Evolutionary conservation across 2,329 filamentous ascomycete species (phyloP), one percentile per base, ranked within the genome.

Genomic region (Alternaria postmessia): DNA sequence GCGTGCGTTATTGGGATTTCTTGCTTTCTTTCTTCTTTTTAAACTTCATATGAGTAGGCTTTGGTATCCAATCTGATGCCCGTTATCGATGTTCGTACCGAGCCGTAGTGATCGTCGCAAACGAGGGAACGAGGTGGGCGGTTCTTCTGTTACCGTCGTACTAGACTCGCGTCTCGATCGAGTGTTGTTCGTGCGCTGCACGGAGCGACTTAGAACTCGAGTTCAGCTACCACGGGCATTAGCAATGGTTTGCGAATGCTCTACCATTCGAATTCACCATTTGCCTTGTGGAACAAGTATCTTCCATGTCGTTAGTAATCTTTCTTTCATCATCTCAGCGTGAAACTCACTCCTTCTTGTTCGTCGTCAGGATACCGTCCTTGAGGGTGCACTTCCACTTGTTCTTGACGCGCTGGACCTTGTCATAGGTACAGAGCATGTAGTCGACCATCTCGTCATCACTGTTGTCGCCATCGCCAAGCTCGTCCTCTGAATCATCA

Each of bases 391-490:
- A 99, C 91, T 99, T 99, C 91, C 91, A 81, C 73, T 77, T 99
- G 83, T 98, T 99, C 89, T 99, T 99, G 73, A 98, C 95, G 48
- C 95, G 87, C 81, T 98, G 94, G 9, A 99, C 95, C 83, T 99
- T 99, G 83, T 99, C 95, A 78, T 99, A 99, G 77, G 96, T 97
- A 83, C 95, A 99, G 41, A 99, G 89, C 92, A 99, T 98, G 76
- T 96, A 94, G 70, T 96, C 91, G 1, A 90, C 89, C 66, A 91
- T 87, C 36, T 89, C 87, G 43, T 96, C 94, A 61, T 96, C 93
- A 14, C 93, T 92, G 51, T 95, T 94, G 34, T 95, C 92, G 24
- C 94, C 92, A 24, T 95, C 93, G 30, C 91, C 67, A 52, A 88
- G 81, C 11, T 92, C 89, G 62, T 98, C 95, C 64, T 98, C 94